Conservation (phyloP, 2,329 filamentous ascomycete genomes). For the Pezicula rhizophila region DNA sequence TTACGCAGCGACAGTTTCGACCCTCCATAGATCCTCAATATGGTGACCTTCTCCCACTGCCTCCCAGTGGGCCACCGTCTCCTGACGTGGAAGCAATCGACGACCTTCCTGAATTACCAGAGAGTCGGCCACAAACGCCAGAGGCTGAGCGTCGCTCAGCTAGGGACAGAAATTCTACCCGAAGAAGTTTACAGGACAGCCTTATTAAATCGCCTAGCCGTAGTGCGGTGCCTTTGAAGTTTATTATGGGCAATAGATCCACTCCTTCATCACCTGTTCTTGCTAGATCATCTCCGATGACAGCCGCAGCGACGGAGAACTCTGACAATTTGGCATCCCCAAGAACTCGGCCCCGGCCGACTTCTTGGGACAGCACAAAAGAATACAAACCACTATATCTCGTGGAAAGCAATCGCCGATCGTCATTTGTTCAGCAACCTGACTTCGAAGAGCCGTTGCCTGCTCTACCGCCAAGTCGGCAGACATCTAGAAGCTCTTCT, state of each 20-base stretch:
- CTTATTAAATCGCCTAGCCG: constrained; percentile 34
- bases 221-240: constrained; percentile 50
- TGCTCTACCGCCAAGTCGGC: constrained; percentile 44
- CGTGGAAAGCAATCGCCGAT: constrained; percentile 48
- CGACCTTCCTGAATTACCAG: constrained; percentile 49
- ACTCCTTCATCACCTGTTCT: constrained; percentile 37
- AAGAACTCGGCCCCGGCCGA: constrained; percentile 43
- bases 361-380: constrained; percentile 55
- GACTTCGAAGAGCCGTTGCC: constrained; percentile 34
- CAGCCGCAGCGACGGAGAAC: constrained; percentile 28
- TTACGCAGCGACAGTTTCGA: constrained; percentile 51
- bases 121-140: constrained; percentile 47
- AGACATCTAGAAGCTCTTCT: constrained; percentile 40
- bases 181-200: constrained; percentile 21
- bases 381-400: constrained; percentile 81
- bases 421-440: constrained; percentile 12
- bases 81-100: constrained; percentile 31
- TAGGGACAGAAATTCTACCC: constrained; percentile 13
- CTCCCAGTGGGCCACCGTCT: constrained; percentile 51
- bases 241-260: constrained; percentile 37
- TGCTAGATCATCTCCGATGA: constrained; percentile 33
- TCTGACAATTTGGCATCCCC: constrained; percentile 25
- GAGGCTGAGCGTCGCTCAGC: constrained; percentile 17
- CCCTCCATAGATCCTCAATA: constrained; percentile 62
- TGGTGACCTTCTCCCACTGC: constrained; percentile 58